Base-by-base conservation (phyloP, 2,329 filamentous ascomycete species). In the Phaeomoniella chlamydospora region DNA sequence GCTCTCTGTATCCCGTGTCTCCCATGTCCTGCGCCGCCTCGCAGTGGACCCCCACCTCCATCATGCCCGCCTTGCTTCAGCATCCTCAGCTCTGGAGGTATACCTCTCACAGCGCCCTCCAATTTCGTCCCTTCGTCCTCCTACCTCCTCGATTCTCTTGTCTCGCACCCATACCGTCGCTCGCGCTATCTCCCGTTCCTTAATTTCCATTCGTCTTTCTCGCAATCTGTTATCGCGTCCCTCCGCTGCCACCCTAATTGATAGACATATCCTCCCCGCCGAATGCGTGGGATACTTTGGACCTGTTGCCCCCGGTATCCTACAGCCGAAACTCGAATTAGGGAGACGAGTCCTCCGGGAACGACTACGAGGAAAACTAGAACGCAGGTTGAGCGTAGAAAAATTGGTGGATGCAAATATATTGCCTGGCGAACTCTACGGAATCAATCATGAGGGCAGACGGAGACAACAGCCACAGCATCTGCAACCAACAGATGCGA, bases 21-120 rank as follows among this genome's bases (percentile, higher is more conserved):
- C 65, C 41, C 77, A 70, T 49, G 68, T 67, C 40, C 64, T 84
- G 35, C 74, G 77, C 43, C 52, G 56, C 31, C 65, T 83, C 34
- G 74, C 73, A 15, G 62, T 74, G 31, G 66, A 76, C 30, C 79
- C 77, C n/a, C 63, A 80, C 37, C 59, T 83, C 12, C 78, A 81
- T 50, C 60, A 60, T 36, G 62, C 68, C 43, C 76, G 78, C 33
- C 68, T 80, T 14, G 73, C 68, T 34, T 66, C 61, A 43, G 70
- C 65, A 22, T 70, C 74, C 22, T 46, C 58, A 19, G 54, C 63
- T 3, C 67, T 84, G 3, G 62, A 67, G 3, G 65, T 67, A 12
- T 59, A 74, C 18, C 63, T 83, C 9, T 59, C 61, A 5, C 69
- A 68, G 4, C 67, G 74, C 3, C 65, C 62, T 17, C 68, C 74